Percentiles rank a stretch among this genome's conserved stretches.
These are phyloP conservation scores for Tolypocladium paradoxum DNA, from an alignment of 2,329 filamentous ascomycete genomes.

Conservation along the genomic window DNA sequence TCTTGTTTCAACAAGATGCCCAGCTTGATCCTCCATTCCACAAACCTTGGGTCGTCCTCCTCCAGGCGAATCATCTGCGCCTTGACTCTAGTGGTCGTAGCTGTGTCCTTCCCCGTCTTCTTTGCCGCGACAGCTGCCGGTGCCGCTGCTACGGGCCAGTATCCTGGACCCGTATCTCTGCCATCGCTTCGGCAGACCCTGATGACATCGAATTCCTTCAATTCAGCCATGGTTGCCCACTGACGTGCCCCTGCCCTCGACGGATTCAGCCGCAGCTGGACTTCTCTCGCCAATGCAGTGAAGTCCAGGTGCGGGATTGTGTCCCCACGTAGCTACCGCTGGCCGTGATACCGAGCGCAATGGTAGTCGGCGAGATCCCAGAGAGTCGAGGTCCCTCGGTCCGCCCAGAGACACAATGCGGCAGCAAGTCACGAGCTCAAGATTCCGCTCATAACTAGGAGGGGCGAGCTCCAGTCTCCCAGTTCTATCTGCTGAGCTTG, in stretches of 20 bases:
- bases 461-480: background rate
- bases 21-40: conserved; percentile 34
- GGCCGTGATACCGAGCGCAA: background rate
- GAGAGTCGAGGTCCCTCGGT: background rate
- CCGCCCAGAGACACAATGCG: background rate
- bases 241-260: background rate
- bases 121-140: conserved; percentile 19
- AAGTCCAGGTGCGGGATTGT: background rate
- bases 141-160: conserved; percentile 25
- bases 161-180: conserved; percentile 31
- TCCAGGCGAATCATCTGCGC: conserved; percentile 32
- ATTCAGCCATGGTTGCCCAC: conserved; percentile 16
- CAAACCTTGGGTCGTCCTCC: conserved; percentile 31
- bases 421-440: background rate
- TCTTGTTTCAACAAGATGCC: conserved; percentile 35
- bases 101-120: conserved; percentile 23
- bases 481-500: background rate
- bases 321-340: background rate
- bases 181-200: conserved; percentile 35
- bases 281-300: background rate
- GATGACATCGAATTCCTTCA: conserved; percentile 30
- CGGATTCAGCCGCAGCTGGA: background rate
- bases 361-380: background rate
- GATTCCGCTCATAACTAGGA: conserved; percentile 1
- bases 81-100: conserved; percentile 22